Percentiles rank a stretch among this genome's conserved stretches.
These are phyloP conservation scores for Coffea eugenioides DNA, from an alignment of 257 asterid species.

Conservation along the genomic window DNA sequence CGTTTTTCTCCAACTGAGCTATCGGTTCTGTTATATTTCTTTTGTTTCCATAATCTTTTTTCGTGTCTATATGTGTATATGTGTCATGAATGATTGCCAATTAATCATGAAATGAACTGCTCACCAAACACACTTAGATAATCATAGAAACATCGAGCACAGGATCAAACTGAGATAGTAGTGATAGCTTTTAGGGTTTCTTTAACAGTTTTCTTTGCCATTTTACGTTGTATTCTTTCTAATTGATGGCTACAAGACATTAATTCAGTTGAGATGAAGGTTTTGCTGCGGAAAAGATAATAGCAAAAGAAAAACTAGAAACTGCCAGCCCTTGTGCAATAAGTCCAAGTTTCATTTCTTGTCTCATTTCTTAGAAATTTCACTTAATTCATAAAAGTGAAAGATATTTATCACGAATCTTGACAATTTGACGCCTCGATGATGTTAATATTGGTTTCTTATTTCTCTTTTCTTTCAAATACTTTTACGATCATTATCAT, in stretches of 20 bases:
- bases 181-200: not conserved
- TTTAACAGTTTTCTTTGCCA: conserved; percentile 16
- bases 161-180: conserved; percentile 11
- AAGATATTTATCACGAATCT: not conserved
- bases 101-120: conserved; percentile 26
- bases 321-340: not conserved
- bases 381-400: not conserved
- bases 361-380: conserved; percentile 7
- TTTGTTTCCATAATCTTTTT: not conserved
- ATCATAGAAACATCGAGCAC: conserved; percentile 1
- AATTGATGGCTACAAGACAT: conserved; percentile 18
- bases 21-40: not conserved
- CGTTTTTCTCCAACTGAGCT: not conserved
- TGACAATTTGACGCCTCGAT: not conserved
- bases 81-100: conserved; percentile 7
- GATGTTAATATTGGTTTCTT: not conserved
- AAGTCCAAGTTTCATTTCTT: conserved; percentile 9
- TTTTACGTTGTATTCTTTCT: conserved; percentile 13
- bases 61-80: not conserved
- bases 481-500: not conserved
- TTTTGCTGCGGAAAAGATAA: not conserved
- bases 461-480: not conserved
- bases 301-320: not conserved
- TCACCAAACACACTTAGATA: conserved; percentile 19
- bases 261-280: not conserved